These are phyloP conservation scores for Sugiyamaella lignohabitans DNA, from an alignment of 805 yeast species.

Conservation along the genomic window DNA sequence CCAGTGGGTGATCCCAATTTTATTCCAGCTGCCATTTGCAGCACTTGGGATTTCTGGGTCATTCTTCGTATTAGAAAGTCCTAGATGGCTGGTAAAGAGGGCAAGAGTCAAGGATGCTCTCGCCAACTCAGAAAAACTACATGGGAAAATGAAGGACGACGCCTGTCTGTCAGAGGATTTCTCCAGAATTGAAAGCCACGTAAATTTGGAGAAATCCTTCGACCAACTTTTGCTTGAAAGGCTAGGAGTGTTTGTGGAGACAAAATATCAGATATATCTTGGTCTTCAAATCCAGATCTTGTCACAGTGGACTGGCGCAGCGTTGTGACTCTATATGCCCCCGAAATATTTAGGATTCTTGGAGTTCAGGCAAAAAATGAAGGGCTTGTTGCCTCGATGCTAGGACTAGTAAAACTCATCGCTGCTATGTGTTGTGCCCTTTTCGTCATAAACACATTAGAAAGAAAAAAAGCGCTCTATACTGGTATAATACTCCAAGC, in stretches of 20 bases:
- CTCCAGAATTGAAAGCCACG: background rate
- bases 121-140: slow-evolving; percentile 36
- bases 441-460: slow-evolving; percentile 48
- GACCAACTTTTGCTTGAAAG: slow-evolving; percentile 18
- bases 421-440: slow-evolving; percentile 47
- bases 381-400: slow-evolving; percentile 41
- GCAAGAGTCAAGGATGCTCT: slow-evolving; percentile 39
- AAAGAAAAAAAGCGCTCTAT: slow-evolving; percentile 46
- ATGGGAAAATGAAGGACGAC: slow-evolving; percentile 42
- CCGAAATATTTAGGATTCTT: slow-evolving; percentile 43
- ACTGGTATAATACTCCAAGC: slow-evolving; percentile 43
- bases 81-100: slow-evolving; percentile 46
- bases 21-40: slow-evolving; percentile 43
- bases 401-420: slow-evolving; percentile 48
- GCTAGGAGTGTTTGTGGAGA: slow-evolving; percentile 37
- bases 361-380: slow-evolving; percentile 39
- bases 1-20: slow-evolving; percentile 52
- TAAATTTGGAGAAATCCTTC: background rate
- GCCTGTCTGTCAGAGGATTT: slow-evolving; percentile 44
- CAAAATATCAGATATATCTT: slow-evolving; percentile 41
- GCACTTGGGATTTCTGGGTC: slow-evolving; percentile 41
- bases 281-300: slow-evolving; percentile 41
- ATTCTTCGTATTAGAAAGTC: slow-evolving; percentile 42
- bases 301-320: slow-evolving; percentile 59
- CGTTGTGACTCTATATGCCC: slow-evolving; percentile 51